Base-by-base conservation (phyloP, 768 basidiomycete species). In the Boletus patriciae region DNA sequence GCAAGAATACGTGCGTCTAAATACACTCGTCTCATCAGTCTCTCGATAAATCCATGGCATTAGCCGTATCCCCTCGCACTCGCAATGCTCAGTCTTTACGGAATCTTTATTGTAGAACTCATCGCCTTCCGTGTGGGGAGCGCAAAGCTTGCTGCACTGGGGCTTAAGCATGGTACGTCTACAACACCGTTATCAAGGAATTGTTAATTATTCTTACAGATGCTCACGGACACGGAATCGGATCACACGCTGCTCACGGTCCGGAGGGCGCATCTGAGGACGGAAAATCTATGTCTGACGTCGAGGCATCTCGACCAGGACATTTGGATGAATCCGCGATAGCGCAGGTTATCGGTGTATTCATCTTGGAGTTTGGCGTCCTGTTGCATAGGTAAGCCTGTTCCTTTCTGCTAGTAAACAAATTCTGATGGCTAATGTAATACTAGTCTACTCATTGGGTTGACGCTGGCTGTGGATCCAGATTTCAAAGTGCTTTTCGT, bases 341-440 rank as follows among this genome's bases (percentile, higher is more conserved):
- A 10, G 86, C 91, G 3, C 93, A 95, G 69, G 72, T 94, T 37
- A 78, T 97, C 46, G 94, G 94, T 15, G 81, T 99, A 46, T 92
- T 83, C 34, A 94, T 98, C 55, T 78, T 99, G 46, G 96, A 99
- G 69, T 96, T 97, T 64, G 96, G 96, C 63, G 92, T 98, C 31
- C 70, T 93, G 6, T 72, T 98, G 33, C 94, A 95, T 67, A 90
- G 87, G 86, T 83, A 52, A 29, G 44, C 3, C 25, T 8, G 11
- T 37, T 33, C 42, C 31, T 50, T 13, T 37, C 34, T 23, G 10
- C 0, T 19, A 10, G 34, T 36, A 33, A 38, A 38, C 13, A 40
- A 34, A 16, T 11, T 6, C 42, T 56, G 2, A 56, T 29, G 11
- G 23, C 9, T 8, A 10, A 38, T 19, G 12, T 37, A 1, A 25